Percentiles rank a stretch among this genome's conserved stretches.
phyloP scores from a whole-genome alignment of 2,329 filamentous ascomycete species.

The Didymella pinodella region DNA sequence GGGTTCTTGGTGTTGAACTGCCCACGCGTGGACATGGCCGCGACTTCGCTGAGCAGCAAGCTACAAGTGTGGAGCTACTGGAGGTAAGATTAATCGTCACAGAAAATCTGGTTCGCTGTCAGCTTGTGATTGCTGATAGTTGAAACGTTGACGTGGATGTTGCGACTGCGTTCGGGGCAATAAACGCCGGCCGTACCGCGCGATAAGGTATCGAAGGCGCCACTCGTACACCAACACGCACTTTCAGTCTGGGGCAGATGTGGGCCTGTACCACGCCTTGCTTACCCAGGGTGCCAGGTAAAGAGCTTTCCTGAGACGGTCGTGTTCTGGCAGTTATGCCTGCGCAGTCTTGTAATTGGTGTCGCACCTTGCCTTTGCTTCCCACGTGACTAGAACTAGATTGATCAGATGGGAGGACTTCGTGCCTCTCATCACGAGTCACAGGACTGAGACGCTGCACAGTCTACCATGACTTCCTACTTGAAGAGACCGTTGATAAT shows the following conservation, averaged over 20 bases:
- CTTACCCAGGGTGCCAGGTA: background rate
- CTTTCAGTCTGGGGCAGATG: background rate
- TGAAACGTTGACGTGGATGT: slow-evolving; percentile 32
- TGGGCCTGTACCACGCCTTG: background rate
- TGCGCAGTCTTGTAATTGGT: too few relatives aligned
- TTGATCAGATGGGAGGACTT: background rate
- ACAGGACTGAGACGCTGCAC: too few relatives aligned
- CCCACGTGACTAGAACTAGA: too few relatives aligned
- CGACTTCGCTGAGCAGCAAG: background rate
- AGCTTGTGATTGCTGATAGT: background rate
- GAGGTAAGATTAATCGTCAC: background rate
- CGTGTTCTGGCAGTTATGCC: background rate
- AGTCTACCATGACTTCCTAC: too few relatives aligned
- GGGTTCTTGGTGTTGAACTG: slow-evolving; percentile 78
- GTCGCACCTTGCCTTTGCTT: too few relatives aligned
- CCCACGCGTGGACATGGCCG: slow-evolving; percentile 52
- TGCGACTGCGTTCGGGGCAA: slow-evolving; percentile 16
- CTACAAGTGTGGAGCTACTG: background rate
- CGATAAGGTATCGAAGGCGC: slow-evolving; percentile 10
- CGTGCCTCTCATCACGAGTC: too few relatives aligned
- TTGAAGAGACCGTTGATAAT: too few relatives aligned
- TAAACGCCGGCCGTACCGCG: slow-evolving; percentile 9
- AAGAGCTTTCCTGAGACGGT: background rate
- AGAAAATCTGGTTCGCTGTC: background rate
- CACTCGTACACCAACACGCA: slow-evolving; percentile 1